These are phyloP conservation scores for Pleurotus citrinopileatus DNA, from an alignment of 768 basidiomycete species.

Conservation along the genomic window DNA sequence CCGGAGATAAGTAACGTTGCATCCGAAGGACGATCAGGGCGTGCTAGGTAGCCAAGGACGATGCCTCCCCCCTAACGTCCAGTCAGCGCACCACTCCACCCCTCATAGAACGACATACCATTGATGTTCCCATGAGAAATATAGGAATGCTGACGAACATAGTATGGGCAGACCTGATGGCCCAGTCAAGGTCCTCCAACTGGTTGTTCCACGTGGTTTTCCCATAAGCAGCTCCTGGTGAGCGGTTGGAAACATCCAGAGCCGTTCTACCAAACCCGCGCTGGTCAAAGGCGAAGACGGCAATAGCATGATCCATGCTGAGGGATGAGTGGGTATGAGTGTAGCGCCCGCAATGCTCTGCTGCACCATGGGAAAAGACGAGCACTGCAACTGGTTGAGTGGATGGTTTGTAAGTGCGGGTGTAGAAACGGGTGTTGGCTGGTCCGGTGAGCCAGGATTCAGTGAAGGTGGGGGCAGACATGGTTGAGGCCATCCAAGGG, in stretches of 20 bases:
- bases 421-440: slow-evolving; percentile 59
- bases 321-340: slow-evolving; percentile 57
- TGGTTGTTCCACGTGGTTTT: slow-evolving; percentile 64
- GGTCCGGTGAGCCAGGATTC: slow-evolving; percentile 63
- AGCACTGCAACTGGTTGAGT: slow-evolving; percentile 48
- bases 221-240: slow-evolving; percentile 54
- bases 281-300: slow-evolving; percentile 74
- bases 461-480: slow-evolving; percentile 21
- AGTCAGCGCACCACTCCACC: not conserved
- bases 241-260: slow-evolving; percentile 53
- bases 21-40: slow-evolving; percentile 32
- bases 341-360: slow-evolving; percentile 71
- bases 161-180: slow-evolving; percentile 47
- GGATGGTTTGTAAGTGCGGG: slow-evolving; percentile 52
- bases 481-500: too few relatives aligned
- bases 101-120: slow-evolving; percentile 45
- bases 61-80: slow-evolving; percentile 63
- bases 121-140: slow-evolving; percentile 77
- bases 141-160: slow-evolving; percentile 47
- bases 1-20: slow-evolving; percentile 45
- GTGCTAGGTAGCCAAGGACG: slow-evolving; percentile 57
- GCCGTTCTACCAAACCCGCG: slow-evolving; percentile 79
- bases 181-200: slow-evolving; percentile 69
- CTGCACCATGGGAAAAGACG: slow-evolving; percentile 77
- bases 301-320: slow-evolving; percentile 48